These are phyloP conservation scores for Zygoascus flipseniorum DNA, from an alignment of 805 yeast species.

Conservation along the genomic window DNA sequence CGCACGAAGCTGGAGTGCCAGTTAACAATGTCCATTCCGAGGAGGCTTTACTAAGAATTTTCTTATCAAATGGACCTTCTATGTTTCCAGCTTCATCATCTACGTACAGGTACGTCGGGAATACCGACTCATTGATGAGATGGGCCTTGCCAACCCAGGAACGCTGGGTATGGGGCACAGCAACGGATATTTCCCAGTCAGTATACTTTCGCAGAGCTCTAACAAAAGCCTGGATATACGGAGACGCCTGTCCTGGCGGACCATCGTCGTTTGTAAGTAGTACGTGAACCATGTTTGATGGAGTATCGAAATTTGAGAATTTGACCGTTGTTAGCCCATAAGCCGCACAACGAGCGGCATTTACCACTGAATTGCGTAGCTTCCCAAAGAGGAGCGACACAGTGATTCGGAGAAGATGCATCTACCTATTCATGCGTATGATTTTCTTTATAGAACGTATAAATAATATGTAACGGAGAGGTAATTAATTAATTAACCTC, in stretches of 20 bases:
- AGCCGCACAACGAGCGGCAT: too few relatives aligned
- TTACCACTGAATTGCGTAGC: too few relatives aligned
- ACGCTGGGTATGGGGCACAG: constrained; percentile 72
- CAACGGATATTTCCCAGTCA: constrained; percentile 78
- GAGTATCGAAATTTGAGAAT: not conserved
- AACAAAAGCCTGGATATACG: constrained; percentile 75
- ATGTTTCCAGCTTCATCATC: constrained; percentile 12
- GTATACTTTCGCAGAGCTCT: constrained; percentile 56
- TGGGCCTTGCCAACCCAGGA: constrained; percentile 99
- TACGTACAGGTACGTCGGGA: constrained; percentile 33
- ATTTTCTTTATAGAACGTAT: too few relatives aligned
- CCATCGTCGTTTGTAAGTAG: constrained; percentile 89
- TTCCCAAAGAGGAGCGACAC: too few relatives aligned
- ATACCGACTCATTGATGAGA: constrained; percentile 49
- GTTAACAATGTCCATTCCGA: constrained; percentile 66
- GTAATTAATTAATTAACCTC: not conserved
- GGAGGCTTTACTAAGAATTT: not conserved
- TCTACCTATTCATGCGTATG: too few relatives aligned
- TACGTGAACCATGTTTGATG: constrained; percentile 11
- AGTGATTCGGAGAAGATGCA: too few relatives aligned
- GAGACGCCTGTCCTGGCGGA: constrained; percentile 77
- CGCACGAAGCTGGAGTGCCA: constrained; percentile 95
- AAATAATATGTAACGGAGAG: too few relatives aligned
- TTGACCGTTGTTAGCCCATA: not conserved
- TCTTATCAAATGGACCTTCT: constrained; percentile 27